These are phyloP conservation scores for Dictyophora rubrovolvata DNA, from an alignment of 768 basidiomycete genomes.

Conservation along the genomic window DNA sequence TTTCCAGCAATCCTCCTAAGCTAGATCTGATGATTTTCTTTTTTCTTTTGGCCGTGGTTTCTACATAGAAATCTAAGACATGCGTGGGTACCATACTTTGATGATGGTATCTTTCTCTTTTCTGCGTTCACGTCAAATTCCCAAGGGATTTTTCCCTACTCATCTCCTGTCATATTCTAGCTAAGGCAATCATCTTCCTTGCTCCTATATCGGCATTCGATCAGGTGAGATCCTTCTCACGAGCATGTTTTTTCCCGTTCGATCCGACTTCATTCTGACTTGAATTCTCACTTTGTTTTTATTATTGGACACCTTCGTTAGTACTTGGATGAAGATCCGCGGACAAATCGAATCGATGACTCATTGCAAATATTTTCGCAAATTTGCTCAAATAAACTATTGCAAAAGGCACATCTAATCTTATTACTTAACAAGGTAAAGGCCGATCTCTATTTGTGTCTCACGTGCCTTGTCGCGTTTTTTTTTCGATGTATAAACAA, in stretches of 20 bases:
- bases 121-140: not conserved
- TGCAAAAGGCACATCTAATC: conserved; percentile 63
- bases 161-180: conserved; percentile 28
- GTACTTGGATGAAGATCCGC: conserved; percentile 76
- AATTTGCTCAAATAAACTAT: conserved; percentile 65
- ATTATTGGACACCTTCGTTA: conserved; percentile 19
- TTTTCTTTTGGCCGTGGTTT: conserved; percentile 5
- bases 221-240: conserved; percentile 39
- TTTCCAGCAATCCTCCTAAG: conserved; percentile 2
- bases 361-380: conserved; percentile 69
- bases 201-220: conserved; percentile 83
- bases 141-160: not conserved
- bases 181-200: conserved; percentile 77
- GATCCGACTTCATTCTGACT: not conserved
- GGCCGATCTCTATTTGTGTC: conserved; percentile 1
- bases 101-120: conserved; percentile 44
- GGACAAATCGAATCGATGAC: conserved; percentile 72
- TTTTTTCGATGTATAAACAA: not conserved
- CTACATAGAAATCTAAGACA: conserved; percentile 31
- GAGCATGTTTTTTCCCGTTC: conserved; percentile 8
- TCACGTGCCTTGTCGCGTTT: conserved; percentile 1
- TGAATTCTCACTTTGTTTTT: not conserved
- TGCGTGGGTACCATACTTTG: conserved; percentile 79
- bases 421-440: conserved; percentile 71
- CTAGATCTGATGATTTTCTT: not conserved